Evolutionary conservation across 2,329 filamentous ascomycete species (phyloP).

Genomic region (Thelonectria rubi): DNA sequence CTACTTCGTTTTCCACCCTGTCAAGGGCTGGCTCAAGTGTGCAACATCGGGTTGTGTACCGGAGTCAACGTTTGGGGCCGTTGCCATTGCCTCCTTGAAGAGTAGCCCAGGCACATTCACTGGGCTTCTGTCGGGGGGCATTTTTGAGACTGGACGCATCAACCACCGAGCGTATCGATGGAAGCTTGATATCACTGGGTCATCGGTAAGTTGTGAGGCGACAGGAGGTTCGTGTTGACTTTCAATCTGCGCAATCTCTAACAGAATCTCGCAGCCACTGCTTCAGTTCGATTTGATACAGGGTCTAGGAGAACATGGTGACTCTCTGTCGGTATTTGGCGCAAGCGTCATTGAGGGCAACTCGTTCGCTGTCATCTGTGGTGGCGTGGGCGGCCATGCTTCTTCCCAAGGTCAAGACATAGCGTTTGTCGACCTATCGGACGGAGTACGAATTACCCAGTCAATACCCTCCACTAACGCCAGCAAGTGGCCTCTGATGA

Average conservation of each 20-base stretch:
- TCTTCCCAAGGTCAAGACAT: slow-evolving; percentile 43
- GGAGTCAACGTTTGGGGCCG: slow-evolving; percentile 55
- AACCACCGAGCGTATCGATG: slow-evolving; percentile 72
- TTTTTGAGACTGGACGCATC: slow-evolving; percentile 70
- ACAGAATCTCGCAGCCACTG: slow-evolving; percentile 32
- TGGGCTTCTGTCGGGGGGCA: slow-evolving; percentile 78
- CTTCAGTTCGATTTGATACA: slow-evolving; percentile 39
- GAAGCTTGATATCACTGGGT: slow-evolving; percentile 57
- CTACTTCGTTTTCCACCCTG: slow-evolving; percentile 62
- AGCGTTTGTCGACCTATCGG: slow-evolving; percentile 35
- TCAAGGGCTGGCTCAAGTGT: slow-evolving; percentile 59
- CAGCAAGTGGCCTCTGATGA: slow-evolving; percentile 66
- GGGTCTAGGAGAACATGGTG: slow-evolving; percentile 9
- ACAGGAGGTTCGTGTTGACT: not conserved
- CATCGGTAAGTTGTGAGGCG: slow-evolving; percentile 45
- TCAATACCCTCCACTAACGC: slow-evolving; percentile 16
- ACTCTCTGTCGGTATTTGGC: slow-evolving; percentile 46
- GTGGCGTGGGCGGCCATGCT: slow-evolving; percentile 45
- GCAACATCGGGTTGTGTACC: slow-evolving; percentile 45
- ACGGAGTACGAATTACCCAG: slow-evolving; percentile 39
- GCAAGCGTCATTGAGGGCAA: slow-evolving; percentile 40
- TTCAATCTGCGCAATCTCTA: not conserved
- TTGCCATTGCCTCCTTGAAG: slow-evolving; percentile 46
- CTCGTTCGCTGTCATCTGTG: slow-evolving; percentile 42
- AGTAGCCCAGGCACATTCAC: slow-evolving; percentile 47